Conservation (phyloP, 1,284 basidiomycete genomes). For the Cryptococcus sp. region DNA sequence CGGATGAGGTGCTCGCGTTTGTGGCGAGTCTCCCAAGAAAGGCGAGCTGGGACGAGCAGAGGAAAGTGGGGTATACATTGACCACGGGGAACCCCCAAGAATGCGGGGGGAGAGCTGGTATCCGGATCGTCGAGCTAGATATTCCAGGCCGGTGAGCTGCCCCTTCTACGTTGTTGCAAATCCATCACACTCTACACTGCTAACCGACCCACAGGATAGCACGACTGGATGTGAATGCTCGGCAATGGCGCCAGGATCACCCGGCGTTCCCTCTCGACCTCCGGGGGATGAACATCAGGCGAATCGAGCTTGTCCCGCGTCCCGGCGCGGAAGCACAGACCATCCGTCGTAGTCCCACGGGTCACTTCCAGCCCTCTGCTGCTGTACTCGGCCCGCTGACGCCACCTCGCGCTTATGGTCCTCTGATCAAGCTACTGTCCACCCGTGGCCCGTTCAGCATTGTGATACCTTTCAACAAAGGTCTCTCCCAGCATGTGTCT, state of each 20-base stretch:
- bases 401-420: slow-evolving; percentile 53
- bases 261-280: slow-evolving; percentile 21
- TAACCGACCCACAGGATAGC: slow-evolving; percentile 20
- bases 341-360: background rate
- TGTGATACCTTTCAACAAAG: slow-evolving; percentile 52
- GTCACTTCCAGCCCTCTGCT: background rate
- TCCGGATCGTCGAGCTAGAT: slow-evolving; percentile 46
- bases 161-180: background rate
- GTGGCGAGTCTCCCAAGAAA: slow-evolving; percentile 21
- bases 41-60: slow-evolving; percentile 21
- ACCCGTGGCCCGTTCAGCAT: slow-evolving; percentile 57
- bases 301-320: slow-evolving; percentile 21
- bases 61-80: slow-evolving; percentile 42
- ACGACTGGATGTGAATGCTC: slow-evolving; percentile 40
- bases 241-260: slow-evolving; percentile 27
- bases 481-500: slow-evolving; percentile 39
- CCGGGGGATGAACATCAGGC: slow-evolving; percentile 33
- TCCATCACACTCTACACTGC: background rate
- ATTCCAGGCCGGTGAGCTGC: slow-evolving; percentile 38
- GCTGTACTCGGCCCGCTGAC: slow-evolving; percentile 1
- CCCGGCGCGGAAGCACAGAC: background rate
- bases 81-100: slow-evolving; percentile 50
- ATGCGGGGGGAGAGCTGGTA: slow-evolving; percentile 45
- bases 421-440: slow-evolving; percentile 62
- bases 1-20: slow-evolving; percentile 36